These are phyloP conservation scores for Rugosomyces carneus DNA, from an alignment of 1,284 basidiomycete genomes.

Conservation along the genomic window DNA sequence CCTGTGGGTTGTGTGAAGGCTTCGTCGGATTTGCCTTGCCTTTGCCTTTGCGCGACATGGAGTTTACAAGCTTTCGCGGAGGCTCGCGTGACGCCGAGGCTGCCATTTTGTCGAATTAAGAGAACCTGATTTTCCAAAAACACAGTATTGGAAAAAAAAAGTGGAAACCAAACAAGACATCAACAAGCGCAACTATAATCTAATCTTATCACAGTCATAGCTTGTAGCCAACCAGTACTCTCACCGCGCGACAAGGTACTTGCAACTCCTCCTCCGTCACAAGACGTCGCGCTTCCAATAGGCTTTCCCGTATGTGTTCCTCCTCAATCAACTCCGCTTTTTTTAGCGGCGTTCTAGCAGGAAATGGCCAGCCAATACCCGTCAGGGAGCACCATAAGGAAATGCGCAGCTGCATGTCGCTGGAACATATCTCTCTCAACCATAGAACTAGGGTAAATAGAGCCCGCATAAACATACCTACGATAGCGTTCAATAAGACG, in stretches of 20 bases:
- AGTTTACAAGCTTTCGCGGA: slow-evolving; percentile 20
- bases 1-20: slow-evolving; percentile 1
- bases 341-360: slow-evolving; percentile 53
- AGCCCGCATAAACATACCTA: slow-evolving; percentile 51
- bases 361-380: slow-evolving; percentile 55
- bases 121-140: slow-evolving; percentile 2
- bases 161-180: slow-evolving; percentile 26
- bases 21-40: slow-evolving; percentile 14
- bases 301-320: slow-evolving; percentile 54
- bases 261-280: slow-evolving; percentile 51
- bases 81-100: slow-evolving; percentile 32
- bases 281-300: slow-evolving; percentile 53
- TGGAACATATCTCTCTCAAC: slow-evolving; percentile 24
- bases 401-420: slow-evolving; percentile 65
- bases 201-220: slow-evolving; percentile 15
- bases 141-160: slow-evolving; percentile 22
- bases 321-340: slow-evolving; percentile 68
- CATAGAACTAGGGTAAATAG: too few relatives aligned
- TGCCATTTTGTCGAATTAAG: slow-evolving; percentile 23
- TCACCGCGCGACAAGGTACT: slow-evolving; percentile 51
- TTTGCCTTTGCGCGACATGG: slow-evolving; percentile 30
- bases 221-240: slow-evolving; percentile 61
- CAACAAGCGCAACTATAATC: slow-evolving; percentile 17
- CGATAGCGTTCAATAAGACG: slow-evolving; percentile 55
- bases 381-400: slow-evolving; percentile 63